These are phyloP conservation scores for Cercospora sp. DNA, from an alignment of 2,329 filamentous ascomycete genomes.

Conservation along the genomic window DNA sequence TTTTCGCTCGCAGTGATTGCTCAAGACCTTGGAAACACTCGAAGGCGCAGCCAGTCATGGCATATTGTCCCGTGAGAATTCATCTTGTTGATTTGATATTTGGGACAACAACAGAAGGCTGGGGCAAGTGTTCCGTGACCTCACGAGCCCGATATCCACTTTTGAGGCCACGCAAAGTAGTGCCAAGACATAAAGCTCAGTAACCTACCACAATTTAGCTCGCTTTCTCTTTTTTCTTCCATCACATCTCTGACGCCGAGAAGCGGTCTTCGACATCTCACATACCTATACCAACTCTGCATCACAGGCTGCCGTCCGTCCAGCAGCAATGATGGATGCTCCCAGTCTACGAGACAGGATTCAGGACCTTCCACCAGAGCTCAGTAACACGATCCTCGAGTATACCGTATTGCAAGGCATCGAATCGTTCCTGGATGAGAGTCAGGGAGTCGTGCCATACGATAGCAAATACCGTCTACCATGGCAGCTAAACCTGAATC, in stretches of 20 bases:
- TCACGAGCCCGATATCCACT: not conserved
- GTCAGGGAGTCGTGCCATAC: not conserved
- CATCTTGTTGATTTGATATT: too few species aligned
- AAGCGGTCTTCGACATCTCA: not conserved
- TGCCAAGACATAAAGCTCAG: not conserved
- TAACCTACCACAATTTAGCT: not conserved
- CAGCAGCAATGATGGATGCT: not conserved
- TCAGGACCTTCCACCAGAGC: not conserved
- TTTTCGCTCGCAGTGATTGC: too few species aligned
- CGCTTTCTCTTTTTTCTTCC: not conserved
- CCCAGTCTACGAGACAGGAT: not conserved
- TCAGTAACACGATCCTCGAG: not conserved
- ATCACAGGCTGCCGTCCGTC: not conserved
- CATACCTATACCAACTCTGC: not conserved
- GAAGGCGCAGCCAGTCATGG: too few species aligned
- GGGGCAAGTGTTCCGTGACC: too few species aligned
- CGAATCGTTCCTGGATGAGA: not conserved
- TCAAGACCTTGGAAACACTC: too few species aligned
- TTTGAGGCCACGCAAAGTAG: not conserved
- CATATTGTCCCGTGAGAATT: too few species aligned
- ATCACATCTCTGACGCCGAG: not conserved
- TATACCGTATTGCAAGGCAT: not conserved
- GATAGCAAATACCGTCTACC: not conserved
- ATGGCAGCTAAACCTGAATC: conserved; percentile 9
- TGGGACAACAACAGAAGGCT: too few species aligned